These are phyloP conservation scores for Solanum arcanum DNA, from an alignment of 257 asterid species.

Conservation along the genomic window DNA sequence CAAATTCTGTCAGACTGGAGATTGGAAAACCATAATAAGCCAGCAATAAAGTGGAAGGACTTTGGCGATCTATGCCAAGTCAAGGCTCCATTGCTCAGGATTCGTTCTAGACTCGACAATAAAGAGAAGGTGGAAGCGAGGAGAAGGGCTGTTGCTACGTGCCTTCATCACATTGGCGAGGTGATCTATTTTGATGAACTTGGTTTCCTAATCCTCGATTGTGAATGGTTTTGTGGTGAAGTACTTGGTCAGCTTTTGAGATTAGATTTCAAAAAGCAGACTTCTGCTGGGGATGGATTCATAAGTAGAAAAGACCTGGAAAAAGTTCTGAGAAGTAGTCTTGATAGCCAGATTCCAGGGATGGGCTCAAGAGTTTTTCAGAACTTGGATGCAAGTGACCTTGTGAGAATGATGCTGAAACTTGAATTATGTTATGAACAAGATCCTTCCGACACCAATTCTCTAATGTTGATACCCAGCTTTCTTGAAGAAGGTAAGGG, in stretches of 20 bases:
- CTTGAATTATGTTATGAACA: slow-evolving; percentile 74
- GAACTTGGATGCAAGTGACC: slow-evolving; percentile 43
- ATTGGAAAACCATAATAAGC: slow-evolving; percentile 45
- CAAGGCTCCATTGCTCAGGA: slow-evolving; percentile 55
- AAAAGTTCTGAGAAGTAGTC: slow-evolving; percentile 43
- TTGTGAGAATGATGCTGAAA: slow-evolving; percentile 71
- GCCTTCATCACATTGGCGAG: slow-evolving; percentile 75
- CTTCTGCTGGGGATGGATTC: slow-evolving; percentile 37
- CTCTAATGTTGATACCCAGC: slow-evolving; percentile 49
- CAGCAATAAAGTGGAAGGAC: slow-evolving; percentile 73
- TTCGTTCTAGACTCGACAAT: slow-evolving; percentile 50
- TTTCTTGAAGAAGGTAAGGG: slow-evolving; percentile 62
- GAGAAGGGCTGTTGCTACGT: slow-evolving; percentile 53
- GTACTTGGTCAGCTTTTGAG: slow-evolving; percentile 43
- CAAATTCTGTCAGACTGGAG: slow-evolving; percentile 54
- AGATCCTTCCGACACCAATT: slow-evolving; percentile 44
- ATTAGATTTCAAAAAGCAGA: slow-evolving; percentile 37
- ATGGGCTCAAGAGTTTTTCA: slow-evolving; percentile 46
- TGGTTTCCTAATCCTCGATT: slow-evolving; percentile 56
- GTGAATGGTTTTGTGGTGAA: slow-evolving; percentile 78
- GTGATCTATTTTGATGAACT: slow-evolving; percentile 58
- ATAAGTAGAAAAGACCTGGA: slow-evolving; percentile 59
- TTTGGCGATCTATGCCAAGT: slow-evolving; percentile 71
- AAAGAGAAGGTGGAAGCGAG: slow-evolving; percentile 56
- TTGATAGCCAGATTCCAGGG: slow-evolving; percentile 51